Evolutionary conservation across 495 filamentous ascomycete species (phyloP).

Genomic region (Penicillium manginii): DNA sequence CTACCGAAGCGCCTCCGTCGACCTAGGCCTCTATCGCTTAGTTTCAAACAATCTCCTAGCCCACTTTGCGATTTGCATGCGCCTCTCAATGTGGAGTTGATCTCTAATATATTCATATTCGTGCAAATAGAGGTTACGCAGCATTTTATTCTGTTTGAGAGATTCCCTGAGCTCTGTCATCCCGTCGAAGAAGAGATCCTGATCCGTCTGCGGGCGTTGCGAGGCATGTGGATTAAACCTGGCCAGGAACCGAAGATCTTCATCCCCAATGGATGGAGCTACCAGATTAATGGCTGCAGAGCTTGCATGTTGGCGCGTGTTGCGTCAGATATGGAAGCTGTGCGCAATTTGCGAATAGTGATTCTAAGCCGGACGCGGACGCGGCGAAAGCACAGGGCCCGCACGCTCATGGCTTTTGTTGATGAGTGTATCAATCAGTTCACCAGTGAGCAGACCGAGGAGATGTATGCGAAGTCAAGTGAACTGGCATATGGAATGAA

Average conservation of each 20-base stretch:
- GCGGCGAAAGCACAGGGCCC: constrained; percentile 19
- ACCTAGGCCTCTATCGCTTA: constrained; percentile 2
- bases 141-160: constrained; percentile 29
- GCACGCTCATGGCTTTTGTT: constrained; percentile 32
- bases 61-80: constrained; percentile 21
- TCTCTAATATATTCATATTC: constrained; percentile 24
- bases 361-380: constrained; percentile 39
- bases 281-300: constrained; percentile 41
- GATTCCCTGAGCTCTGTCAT: constrained; percentile 21
- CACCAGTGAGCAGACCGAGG: constrained; percentile 9
- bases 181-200: constrained; percentile 18
- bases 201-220: constrained; percentile 22
- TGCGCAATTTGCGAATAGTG: constrained; percentile 34
- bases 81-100: constrained; percentile 27
- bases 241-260: background rate
- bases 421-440: constrained; percentile 27
- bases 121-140: constrained; percentile 35
- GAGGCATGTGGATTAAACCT: constrained; percentile 37
- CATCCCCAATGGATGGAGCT: constrained; percentile 17
- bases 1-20: constrained; percentile 23
- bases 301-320: constrained; percentile 48
- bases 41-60: constrained; percentile 1
- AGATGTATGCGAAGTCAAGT: constrained; percentile 14
- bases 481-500: constrained; percentile 29
- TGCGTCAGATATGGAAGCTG: constrained; percentile 14